Conservation (phyloP, 2,329 filamentous ascomycete species). For the Fusarium floridanum region DNA sequence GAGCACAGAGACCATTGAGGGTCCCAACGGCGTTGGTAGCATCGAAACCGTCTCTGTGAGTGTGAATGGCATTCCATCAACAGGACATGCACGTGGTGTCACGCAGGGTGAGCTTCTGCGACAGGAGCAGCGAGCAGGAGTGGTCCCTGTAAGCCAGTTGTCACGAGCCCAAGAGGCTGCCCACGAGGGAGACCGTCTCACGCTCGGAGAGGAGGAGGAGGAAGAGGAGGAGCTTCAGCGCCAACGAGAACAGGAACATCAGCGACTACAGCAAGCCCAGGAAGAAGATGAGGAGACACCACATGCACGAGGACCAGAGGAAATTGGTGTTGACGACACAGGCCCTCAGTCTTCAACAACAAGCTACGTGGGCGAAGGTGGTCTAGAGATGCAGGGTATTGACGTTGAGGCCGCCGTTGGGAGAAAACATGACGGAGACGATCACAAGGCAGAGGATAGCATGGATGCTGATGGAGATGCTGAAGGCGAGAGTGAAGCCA, state of each 20-base stretch:
- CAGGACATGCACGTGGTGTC: constrained; percentile 66
- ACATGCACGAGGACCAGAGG: constrained; percentile 85
- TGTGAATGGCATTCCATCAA: constrained; percentile 75
- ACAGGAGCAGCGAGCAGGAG: constrained; percentile 87
- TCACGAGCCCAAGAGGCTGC: constrained; percentile 55
- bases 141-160: constrained; percentile 77
- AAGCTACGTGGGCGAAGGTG: constrained; percentile 54
- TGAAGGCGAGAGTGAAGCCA: constrained; percentile 47
- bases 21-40: constrained; percentile 81
- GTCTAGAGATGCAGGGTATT: constrained; percentile 66
- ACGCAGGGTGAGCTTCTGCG: constrained; percentile 87
- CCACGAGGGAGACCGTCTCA: constrained; percentile 47
- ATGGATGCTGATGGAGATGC: constrained; percentile 37
- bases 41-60: constrained; percentile 86
- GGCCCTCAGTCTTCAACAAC: constrained; percentile 74
- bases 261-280: constrained; percentile 43
- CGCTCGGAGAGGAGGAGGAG: constrained; percentile 45
- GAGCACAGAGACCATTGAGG: constrained; percentile 83
- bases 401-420: constrained; percentile 73
- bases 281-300: constrained; percentile 72
- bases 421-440: constrained; percentile 57
- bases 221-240: constrained; percentile 41
- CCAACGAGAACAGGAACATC: not conserved
- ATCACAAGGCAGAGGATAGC: constrained; percentile 29
- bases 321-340: constrained; percentile 88